These are phyloP conservation scores for Biscogniauxia marginata DNA, from an alignment of 2,329 filamentous ascomycete genomes.

Conservation along the genomic window DNA sequence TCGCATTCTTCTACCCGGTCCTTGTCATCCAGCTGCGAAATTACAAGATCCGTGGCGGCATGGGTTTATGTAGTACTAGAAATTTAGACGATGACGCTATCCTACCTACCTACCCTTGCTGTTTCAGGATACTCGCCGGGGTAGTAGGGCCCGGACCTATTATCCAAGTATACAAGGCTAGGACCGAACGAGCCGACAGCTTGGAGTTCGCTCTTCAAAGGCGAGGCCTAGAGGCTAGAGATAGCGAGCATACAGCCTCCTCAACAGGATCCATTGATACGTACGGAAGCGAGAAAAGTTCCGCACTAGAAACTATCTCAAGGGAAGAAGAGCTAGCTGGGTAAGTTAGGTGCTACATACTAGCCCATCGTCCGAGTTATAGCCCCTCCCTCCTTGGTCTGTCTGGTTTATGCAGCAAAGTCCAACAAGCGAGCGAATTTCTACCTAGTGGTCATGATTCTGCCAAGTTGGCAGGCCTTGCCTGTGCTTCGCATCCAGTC, in stretches of 20 bases:
- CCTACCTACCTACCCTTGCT: conserved; percentile 15
- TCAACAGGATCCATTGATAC: not conserved
- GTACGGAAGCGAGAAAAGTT: not conserved
- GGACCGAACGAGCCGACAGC: conserved; percentile 5
- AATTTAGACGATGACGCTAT: conserved; percentile 23
- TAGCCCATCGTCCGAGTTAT: not conserved
- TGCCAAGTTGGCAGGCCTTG: not conserved
- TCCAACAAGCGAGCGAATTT: not conserved
- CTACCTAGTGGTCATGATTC: not conserved
- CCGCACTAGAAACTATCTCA: not conserved
- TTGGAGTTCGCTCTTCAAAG: not conserved
- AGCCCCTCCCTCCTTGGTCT: not conserved
- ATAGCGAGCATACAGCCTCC: not conserved
- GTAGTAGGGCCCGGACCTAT: conserved; percentile 16
- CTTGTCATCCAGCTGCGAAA: not conserved
- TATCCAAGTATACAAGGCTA: conserved; percentile 16
- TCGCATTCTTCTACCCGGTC: not conserved
- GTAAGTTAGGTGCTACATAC: not conserved
- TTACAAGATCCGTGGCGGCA: not conserved
- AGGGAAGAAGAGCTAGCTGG: not conserved
- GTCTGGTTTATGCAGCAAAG: not conserved
- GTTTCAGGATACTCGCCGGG: conserved; percentile 25
- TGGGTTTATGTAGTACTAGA: not conserved
- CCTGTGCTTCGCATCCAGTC: not conserved
- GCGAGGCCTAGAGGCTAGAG: not conserved